These are phyloP conservation scores for Sporobolomyces pararoseus DNA, from an alignment of 768 basidiomycete species.

Conservation along the genomic window DNA sequence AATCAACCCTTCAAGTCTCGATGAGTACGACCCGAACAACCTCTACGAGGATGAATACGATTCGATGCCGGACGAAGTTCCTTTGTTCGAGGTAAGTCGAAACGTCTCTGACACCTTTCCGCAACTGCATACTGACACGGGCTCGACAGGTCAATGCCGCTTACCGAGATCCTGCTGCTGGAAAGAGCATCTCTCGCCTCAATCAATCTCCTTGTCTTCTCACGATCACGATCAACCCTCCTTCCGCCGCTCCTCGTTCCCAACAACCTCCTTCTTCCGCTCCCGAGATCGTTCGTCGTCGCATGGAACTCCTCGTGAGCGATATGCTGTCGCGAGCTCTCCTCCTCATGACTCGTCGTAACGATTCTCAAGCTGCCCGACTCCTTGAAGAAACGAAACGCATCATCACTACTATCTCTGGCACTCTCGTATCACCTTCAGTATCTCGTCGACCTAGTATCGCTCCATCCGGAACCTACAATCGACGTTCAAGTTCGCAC, in stretches of 20 bases:
- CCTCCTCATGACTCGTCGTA: slow-evolving; percentile 84
- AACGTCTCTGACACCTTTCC: neutral
- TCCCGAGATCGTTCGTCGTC: slow-evolving; percentile 80
- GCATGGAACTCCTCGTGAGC: slow-evolving; percentile 93
- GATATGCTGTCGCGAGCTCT: slow-evolving; percentile 97
- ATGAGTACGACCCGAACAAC: slow-evolving; percentile 41
- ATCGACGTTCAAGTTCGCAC: neutral
- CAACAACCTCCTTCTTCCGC: slow-evolving; percentile 55
- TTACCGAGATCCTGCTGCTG: slow-evolving; percentile 84
- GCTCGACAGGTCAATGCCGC: slow-evolving; percentile 66
- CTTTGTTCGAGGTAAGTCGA: slow-evolving; percentile 68
- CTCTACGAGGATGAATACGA: slow-evolving; percentile 53
- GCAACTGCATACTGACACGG: slow-evolving; percentile 1
- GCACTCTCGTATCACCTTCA: neutral
- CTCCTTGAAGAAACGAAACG: slow-evolving; percentile 65
- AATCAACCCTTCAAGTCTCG: slow-evolving; percentile 38
- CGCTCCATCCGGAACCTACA: neutral
- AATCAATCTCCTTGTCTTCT: slow-evolving; percentile 83
- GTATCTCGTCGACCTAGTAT: neutral
- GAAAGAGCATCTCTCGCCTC: slow-evolving; percentile 77
- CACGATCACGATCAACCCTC: slow-evolving; percentile 81
- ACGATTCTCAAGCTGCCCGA: slow-evolving; percentile 82
- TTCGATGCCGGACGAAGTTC: slow-evolving; percentile 94
- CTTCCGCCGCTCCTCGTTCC: slow-evolving; percentile 22
- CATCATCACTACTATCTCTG: slow-evolving; percentile 75